Conservation (phyloP, 768 basidiomycete species). For the Lentinula sp. region DNA sequence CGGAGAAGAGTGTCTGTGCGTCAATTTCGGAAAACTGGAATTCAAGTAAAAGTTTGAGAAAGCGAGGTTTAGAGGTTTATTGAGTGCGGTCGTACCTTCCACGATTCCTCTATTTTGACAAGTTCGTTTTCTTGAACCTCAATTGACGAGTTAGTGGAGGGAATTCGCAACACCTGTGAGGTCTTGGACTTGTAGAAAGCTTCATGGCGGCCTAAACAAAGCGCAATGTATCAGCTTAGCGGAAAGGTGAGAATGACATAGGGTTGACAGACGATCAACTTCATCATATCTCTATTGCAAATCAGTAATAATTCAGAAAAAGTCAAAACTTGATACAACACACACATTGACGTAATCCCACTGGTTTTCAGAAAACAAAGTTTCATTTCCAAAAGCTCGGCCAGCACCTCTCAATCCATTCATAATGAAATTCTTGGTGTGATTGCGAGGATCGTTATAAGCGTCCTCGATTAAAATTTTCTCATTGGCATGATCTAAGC, state of each 20-base stretch:
- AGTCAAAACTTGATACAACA: neutral
- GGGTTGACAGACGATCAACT: neutral
- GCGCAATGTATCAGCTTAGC: neutral
- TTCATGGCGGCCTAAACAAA: conserved; percentile 67
- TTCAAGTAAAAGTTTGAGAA: too few relatives aligned
- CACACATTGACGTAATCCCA: conserved; percentile 77
- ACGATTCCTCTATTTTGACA: conserved; percentile 80
- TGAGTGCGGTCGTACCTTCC: conserved; percentile 56
- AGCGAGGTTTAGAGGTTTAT: too few relatives aligned
- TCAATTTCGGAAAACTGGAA: conserved; percentile 75
- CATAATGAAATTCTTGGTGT: conserved; percentile 76
- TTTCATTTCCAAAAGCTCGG: conserved; percentile 58
- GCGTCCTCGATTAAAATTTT: conserved; percentile 70
- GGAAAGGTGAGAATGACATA: neutral
- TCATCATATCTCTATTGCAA: conserved; percentile 14
- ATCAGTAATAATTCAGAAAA: neutral
- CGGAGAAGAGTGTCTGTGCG: conserved; percentile 60
- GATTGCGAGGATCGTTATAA: conserved; percentile 77
- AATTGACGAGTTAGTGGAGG: conserved; percentile 35
- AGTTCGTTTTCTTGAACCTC: conserved; percentile 66
- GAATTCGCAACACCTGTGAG: conserved; percentile 51
- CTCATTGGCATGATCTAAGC: conserved; percentile 83
- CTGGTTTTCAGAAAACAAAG: conserved; percentile 54
- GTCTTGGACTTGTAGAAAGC: conserved; percentile 72
- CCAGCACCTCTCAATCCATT: conserved; percentile 76